phyloP scores from a whole-genome alignment of 441 rosid species.

The Kokia cookei region DNA sequence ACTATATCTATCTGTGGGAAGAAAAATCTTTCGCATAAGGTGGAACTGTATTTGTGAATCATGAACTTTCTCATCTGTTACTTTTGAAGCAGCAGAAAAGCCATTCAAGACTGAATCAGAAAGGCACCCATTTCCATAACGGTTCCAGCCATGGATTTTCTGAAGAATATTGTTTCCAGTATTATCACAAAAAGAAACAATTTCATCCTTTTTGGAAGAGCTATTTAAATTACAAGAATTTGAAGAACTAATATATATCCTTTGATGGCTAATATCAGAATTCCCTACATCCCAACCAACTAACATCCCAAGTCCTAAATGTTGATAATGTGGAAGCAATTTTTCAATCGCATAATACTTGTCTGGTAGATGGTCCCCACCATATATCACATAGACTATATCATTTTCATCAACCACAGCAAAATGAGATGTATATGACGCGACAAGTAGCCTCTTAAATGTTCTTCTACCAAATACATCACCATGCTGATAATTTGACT shows the following conservation, averaged over 20 bases:
- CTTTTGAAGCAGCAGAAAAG: conserved; percentile 45
- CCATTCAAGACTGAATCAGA: conserved; percentile 41
- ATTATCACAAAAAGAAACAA: conserved; percentile 20
- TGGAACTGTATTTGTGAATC: conserved; percentile 30
- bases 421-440: conserved; percentile 68
- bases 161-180: conserved; percentile 23
- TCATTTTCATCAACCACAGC: conserved; percentile 82
- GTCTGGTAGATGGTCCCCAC: conserved; percentile 47
- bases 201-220: conserved; percentile 21
- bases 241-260: conserved; percentile 19
- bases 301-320: conserved; percentile 57
- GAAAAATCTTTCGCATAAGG: conserved; percentile 49
- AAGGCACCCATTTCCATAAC: conserved; percentile 24
- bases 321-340: conserved; percentile 45
- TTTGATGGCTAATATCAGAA: conserved; percentile 56
- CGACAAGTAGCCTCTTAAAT: conserved; percentile 70
- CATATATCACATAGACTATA: conserved; percentile 50
- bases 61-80: conserved; percentile 21
- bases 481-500: conserved; percentile 22
- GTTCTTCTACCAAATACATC: conserved; percentile 33
- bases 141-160: conserved; percentile 23
- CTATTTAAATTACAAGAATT: conserved; percentile 18
- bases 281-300: conserved; percentile 78
- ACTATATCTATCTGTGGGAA: conserved; percentile 49
- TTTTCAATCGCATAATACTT: conserved; percentile 29